Percentiles rank a stretch among this genome's conserved stretches.
These are phyloP conservation scores for Scheffersomyces segobiensis DNA, from an alignment of 1,139 yeast species.

Conservation along the genomic window DNA sequence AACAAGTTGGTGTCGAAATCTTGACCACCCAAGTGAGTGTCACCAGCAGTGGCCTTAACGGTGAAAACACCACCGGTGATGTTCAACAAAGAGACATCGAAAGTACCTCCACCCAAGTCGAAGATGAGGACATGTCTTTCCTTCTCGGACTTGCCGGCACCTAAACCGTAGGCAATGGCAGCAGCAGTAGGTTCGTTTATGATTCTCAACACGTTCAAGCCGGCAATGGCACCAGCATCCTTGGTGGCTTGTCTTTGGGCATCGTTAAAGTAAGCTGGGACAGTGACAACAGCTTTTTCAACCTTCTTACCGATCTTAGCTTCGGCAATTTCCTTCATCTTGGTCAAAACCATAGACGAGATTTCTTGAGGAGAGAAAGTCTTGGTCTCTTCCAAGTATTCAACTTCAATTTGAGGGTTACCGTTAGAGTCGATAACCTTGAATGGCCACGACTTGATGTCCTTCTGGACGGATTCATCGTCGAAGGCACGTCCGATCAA, in stretches of 20 bases:
- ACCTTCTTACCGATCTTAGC: slow-evolving; percentile 91
- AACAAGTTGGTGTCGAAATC: slow-evolving; percentile 97
- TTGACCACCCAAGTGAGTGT: slow-evolving; percentile 99
- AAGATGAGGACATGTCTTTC: slow-evolving; percentile 90
- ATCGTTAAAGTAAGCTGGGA: slow-evolving; percentile 97
- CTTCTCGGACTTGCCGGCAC: slow-evolving; percentile 86
- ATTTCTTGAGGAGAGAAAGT: slow-evolving; percentile 96
- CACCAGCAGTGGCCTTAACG: slow-evolving; percentile 99
- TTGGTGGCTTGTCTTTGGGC: slow-evolving; percentile 98
- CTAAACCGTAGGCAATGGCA: slow-evolving; percentile 98
- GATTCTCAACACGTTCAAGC: slow-evolving; percentile 93
- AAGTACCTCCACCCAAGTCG: slow-evolving; percentile 99
- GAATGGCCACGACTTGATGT: slow-evolving; percentile 97
- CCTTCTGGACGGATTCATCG: slow-evolving; percentile 91
- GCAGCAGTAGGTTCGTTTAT: slow-evolving; percentile 99
- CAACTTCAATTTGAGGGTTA: slow-evolving; percentile 89
- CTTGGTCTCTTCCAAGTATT: slow-evolving; percentile 92
- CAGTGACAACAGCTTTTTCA: slow-evolving; percentile 93
- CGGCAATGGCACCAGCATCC: slow-evolving; percentile 98
- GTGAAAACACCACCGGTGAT: slow-evolving; percentile 99
- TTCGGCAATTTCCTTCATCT: slow-evolving; percentile 98
- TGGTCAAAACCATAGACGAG: slow-evolving; percentile 93
- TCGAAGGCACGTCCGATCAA: slow-evolving; percentile 93
- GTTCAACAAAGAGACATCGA: slow-evolving; percentile 95
- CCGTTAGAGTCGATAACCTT: slow-evolving; percentile 84